phyloP scores from a whole-genome alignment of 2,329 filamentous ascomycete genomes.

The Pyricularia pennisetigena region DNA sequence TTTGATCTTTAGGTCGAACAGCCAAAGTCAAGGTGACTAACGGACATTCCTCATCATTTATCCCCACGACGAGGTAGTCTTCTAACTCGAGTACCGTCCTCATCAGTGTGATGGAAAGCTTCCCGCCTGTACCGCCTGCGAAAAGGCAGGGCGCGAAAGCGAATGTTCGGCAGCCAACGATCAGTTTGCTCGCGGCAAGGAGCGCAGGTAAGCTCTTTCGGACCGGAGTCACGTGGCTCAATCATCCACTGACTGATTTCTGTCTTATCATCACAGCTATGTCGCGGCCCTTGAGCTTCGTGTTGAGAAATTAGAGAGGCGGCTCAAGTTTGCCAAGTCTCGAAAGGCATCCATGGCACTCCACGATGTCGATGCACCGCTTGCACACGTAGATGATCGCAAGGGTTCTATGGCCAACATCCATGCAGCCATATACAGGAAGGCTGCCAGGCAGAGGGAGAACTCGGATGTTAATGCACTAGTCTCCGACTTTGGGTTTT shows the following conservation, averaged over 20 bases:
- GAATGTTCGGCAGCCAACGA: conserved; percentile 94
- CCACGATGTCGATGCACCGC: conserved; percentile 45
- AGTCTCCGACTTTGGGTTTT: conserved; percentile 85
- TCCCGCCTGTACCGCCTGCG: conserved; percentile 89
- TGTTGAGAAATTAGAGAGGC: conserved; percentile 78
- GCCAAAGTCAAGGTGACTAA: conserved; percentile 76
- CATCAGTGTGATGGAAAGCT: conserved; percentile 83
- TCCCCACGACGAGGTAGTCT: neutral
- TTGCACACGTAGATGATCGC: conserved; percentile 37
- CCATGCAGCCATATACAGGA: conserved; percentile 52
- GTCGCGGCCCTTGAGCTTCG: conserved; percentile 89
- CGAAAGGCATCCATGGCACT: conserved; percentile 62
- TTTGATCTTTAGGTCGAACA: conserved; percentile 47
- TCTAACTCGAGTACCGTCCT: conserved; percentile 8
- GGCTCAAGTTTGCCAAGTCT: conserved; percentile 58
- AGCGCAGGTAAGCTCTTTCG: conserved; percentile 56
- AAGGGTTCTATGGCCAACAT: conserved; percentile 55
- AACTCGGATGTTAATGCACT: conserved; percentile 83
- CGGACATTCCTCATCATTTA: neutral
- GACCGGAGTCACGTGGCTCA: neutral
- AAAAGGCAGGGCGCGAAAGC: conserved; percentile 74
- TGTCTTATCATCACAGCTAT: conserved; percentile 46
- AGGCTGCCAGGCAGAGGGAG: conserved; percentile 57
- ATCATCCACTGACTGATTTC: neutral
- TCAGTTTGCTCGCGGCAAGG: conserved; percentile 91